Base-by-base conservation (phyloP, 1,284 basidiomycete species). In the Fomitopsis palustris region DNA sequence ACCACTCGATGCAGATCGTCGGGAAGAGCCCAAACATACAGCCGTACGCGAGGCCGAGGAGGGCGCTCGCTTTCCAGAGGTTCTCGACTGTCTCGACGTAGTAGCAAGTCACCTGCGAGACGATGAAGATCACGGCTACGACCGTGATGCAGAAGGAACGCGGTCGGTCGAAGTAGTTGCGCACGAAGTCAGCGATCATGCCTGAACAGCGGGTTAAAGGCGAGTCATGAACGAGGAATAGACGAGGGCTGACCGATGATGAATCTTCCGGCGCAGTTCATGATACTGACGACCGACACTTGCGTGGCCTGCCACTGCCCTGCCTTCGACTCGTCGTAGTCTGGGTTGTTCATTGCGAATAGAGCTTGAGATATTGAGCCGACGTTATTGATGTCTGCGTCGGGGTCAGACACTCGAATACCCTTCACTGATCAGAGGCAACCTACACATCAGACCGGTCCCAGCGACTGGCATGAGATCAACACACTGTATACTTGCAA, bases 301-400 rank as follows among this genome's bases (percentile, higher is more conserved):
- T 96, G 93, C 3, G 84, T 79, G 0, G 92, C 88, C 75, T 98
- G 95, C 81, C 88, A 88, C 55, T 84, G 83, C 1, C 87, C 81
- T 0, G 93, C 86, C 62, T 81, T 78, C 0, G 80, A 71, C 21
- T 84, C 83, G 65, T 93, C 86, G 65, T 89, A 92, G 3, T 78
- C 67, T 1, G 81, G 72, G 52, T 87, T 82, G 7, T 83, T 82
- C 61, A 88, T 80, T 14, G 88, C 84, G 61, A 87, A 93, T 14
- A 98, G 79, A 0, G 92, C 92, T 69, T 93, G 88, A 0, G 95
- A 87, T 70, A 97, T 93, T 0, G 90, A 89, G n/a, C 95, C 95
- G 23, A 94, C 93, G 65, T 98, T 98, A 75, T 96, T 96, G 77
- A 97, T 97, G 68, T 92, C 90, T 92, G 64, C 17, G 31, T 8